A percentile compares a stretch with the other conserved stretches of the same genome.
Conservation (phyloP, 345 rosid genomes). For the Salix dunnii region DNA sequence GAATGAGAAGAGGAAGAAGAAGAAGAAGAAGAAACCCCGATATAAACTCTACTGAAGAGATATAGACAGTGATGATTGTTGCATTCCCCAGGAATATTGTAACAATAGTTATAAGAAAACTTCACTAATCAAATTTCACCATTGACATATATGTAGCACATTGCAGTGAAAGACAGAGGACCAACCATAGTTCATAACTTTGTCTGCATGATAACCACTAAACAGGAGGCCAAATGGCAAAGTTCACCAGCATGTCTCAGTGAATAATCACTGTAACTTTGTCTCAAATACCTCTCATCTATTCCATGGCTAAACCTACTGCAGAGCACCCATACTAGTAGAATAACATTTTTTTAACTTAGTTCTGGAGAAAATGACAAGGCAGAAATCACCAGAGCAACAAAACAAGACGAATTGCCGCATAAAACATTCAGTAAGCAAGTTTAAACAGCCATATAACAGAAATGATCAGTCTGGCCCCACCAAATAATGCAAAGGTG, state of each 20-base stretch:
- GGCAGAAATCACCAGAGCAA: background rate
- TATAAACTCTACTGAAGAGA: slow-evolving; percentile 1
- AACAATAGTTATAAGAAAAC: background rate
- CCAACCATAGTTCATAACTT: background rate
- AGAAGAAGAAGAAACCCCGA: background rate
- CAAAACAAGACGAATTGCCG: background rate
- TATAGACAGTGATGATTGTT: background rate
- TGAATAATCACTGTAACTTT: no score
- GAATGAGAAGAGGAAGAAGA: background rate
- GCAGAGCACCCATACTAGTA: no score
- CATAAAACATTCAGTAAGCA: background rate
- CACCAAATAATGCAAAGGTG: background rate
- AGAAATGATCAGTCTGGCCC: background rate
- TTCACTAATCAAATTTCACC: background rate
- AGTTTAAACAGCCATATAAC: background rate
- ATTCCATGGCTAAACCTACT: no score
- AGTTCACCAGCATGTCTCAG: no score
- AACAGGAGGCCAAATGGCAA: no score
- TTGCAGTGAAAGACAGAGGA: background rate
- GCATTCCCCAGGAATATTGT: background rate
- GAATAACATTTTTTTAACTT: no score
- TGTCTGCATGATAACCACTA: no score
- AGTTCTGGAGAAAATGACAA: background rate
- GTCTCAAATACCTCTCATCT: no score
- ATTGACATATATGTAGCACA: background rate